These are phyloP conservation scores for Cryphonectria parasitica DNA, from an alignment of 2,329 filamentous ascomycete genomes.

Conservation along the genomic window DNA sequence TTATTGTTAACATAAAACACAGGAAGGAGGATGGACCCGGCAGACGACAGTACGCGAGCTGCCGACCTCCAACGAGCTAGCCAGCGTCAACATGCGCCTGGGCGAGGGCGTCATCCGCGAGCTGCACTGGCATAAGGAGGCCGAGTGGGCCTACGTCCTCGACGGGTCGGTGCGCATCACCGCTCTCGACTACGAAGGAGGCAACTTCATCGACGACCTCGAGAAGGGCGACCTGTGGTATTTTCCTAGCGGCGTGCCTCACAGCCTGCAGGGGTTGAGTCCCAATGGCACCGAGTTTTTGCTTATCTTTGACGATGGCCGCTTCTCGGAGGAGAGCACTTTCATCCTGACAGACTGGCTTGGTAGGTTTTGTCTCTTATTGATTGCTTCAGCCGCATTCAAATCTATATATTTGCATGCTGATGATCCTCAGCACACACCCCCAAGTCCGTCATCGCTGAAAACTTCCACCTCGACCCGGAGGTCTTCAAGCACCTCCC, in stretches of 20 bases:
- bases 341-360: conserved; percentile 77
- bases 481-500: conserved; percentile 73
- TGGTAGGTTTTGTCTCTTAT: conserved; percentile 43
- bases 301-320: conserved; percentile 53
- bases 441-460: conserved; percentile 70
- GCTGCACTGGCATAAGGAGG: conserved; percentile 81
- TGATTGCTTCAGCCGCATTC: accelerated
- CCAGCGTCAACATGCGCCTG: conserved; percentile 78
- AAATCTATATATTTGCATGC: not conserved
- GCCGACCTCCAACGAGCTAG: conserved; percentile 68
- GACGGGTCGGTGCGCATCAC: conserved; percentile 73
- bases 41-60: conserved; percentile 72
- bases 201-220: conserved; percentile 77
- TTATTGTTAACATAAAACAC: not conserved
- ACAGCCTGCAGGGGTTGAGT: conserved; percentile 74
- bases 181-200: conserved; percentile 73
- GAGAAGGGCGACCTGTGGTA: conserved; percentile 81
- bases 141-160: conserved; percentile 77
- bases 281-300: conserved; percentile 61
- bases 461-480: conserved; percentile 75
- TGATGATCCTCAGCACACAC: conserved; percentile 61
- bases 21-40: conserved; percentile 78
- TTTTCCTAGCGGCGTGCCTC: conserved; percentile 77
- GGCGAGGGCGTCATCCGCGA: conserved; percentile 74
- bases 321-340: conserved; percentile 65